phyloP scores from a whole-genome alignment of 1,284 basidiomycete species.

The Ceratobasidium sp. region DNA sequence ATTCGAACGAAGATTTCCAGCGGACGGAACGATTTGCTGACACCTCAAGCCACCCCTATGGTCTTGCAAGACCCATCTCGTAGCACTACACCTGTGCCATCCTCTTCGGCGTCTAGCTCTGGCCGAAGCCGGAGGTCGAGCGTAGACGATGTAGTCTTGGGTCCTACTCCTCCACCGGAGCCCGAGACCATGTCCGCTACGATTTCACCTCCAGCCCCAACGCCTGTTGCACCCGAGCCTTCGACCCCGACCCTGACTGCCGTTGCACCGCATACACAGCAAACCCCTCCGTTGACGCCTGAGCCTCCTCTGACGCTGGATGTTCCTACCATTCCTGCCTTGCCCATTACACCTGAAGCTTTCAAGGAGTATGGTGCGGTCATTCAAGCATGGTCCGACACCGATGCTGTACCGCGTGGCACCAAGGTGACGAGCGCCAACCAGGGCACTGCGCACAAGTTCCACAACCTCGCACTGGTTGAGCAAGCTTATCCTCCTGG shows the following conservation, averaged over 20 bases:
- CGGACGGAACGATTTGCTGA: constrained; percentile 11
- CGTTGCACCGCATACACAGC: not conserved
- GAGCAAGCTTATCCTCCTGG: constrained; percentile 66
- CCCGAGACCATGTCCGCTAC: constrained; percentile 2
- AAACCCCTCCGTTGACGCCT: constrained; percentile 38
- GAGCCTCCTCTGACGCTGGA: constrained; percentile 28
- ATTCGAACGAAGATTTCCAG: constrained; percentile 37
- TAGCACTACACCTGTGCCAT: constrained; percentile 23
- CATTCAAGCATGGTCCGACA: constrained; percentile 79
- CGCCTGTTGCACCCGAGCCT: constrained; percentile 39
- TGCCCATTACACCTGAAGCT: constrained; percentile 80
- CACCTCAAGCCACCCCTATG: constrained; percentile 15
- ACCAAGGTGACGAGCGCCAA: constrained; percentile 81
- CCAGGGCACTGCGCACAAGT: constrained; percentile 86
- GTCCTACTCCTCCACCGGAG: constrained; percentile 18
- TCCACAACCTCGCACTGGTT: constrained; percentile 80
- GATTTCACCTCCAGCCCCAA: constrained; percentile 1
- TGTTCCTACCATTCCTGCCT: constrained; percentile 61
- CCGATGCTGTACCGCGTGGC: constrained; percentile 67
- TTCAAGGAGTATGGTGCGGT: constrained; percentile 86
- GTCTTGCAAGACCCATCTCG: constrained; percentile 18
- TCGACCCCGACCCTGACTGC: constrained; percentile 42
- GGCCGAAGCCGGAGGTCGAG: constrained; percentile 6
- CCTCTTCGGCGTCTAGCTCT: constrained; percentile 13
- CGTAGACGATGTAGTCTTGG: not conserved